phyloP scores from a whole-genome alignment of 1,284 basidiomycete genomes.

The Tilletia walkeri region DNA sequence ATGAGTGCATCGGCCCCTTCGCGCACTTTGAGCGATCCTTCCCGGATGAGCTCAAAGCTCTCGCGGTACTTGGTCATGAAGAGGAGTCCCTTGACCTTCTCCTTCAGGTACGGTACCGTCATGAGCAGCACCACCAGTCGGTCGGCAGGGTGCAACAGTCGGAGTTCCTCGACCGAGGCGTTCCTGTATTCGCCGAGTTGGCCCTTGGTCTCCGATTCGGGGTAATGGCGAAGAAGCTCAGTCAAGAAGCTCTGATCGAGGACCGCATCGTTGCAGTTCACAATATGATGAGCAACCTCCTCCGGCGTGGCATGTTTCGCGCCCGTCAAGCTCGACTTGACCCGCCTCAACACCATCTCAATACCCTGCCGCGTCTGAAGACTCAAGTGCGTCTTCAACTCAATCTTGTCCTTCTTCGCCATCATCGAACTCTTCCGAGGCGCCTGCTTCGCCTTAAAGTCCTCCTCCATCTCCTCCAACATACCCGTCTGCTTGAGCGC shows the following conservation, averaged over 20 bases:
- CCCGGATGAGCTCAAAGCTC: constrained; percentile 44
- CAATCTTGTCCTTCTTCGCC: constrained; percentile 56
- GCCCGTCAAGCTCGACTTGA: constrained; percentile 33
- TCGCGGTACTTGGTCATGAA: constrained; percentile 61
- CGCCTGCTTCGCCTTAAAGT: constrained; percentile 94
- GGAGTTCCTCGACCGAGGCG: constrained; percentile 80
- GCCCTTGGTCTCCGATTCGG: constrained; percentile 54
- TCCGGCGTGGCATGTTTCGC: constrained; percentile 53
- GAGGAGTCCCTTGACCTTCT: constrained; percentile 89
- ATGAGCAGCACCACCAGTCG: constrained; percentile 95
- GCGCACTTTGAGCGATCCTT: constrained; percentile 39
- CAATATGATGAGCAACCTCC: constrained; percentile 53
- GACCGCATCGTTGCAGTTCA: constrained; percentile 52
- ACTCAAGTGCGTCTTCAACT: constrained; percentile 53
- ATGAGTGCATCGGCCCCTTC: constrained; percentile 48
- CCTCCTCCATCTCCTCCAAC: constrained; percentile 95
- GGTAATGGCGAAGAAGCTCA: constrained; percentile 53
- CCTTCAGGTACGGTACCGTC: constrained; percentile 86
- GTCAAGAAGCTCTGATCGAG: constrained; percentile 53
- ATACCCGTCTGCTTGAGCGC: constrained; percentile 63
- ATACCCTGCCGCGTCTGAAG: constrained; percentile 44
- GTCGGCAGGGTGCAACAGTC: constrained; percentile 85
- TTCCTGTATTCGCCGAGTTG: constrained; percentile 68
- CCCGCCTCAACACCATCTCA: constrained; percentile 38
- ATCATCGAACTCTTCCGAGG: constrained; percentile 57